Base-by-base conservation (phyloP, 176 grass and related monocot genomes). In the Raddia distichophylla region DNA sequence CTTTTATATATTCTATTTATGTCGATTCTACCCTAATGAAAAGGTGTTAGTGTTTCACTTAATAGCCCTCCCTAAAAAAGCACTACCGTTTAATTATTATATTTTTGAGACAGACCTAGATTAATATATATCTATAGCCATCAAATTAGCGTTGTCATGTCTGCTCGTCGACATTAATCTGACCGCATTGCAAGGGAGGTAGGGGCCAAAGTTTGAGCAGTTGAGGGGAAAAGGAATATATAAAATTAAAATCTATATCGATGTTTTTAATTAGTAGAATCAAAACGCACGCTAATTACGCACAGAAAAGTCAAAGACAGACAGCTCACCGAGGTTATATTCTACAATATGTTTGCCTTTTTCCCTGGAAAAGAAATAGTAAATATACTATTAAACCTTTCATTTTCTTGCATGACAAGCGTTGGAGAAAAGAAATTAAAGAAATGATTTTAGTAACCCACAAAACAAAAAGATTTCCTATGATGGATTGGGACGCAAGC, bases 331-430 rank as follows among this genome's bases (percentile, higher is more conserved):
- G 32, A 32, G 7, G 37, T 40, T 40, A 40, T 40, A 55, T 20
- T 80, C 69, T 67, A 67, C 69, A 69, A 62, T 89, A 61, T 48
- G 80, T 8, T 84, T 40, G 37, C 37, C 18, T 71, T 72, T 71
- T 56, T 27, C 2, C 18, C 22, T 4, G 2, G 13, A 16, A 62
- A 85, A 70, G 37, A 75, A 75, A 27, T 27, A 27, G 27, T 27
- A 27, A 27, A 27, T 27, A 27, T 27, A 27, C 27, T 27, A 27
- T 20, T 8, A 57, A 85, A 11, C 60, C 48, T 82, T 85, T 90
- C 78, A 67, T 78, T 82, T 82, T 77, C 79, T 73, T 90, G 15
- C 73, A 78, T 60, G 67, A 35, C 68, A 86, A 68, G 78, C 54
- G 78, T 73, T 32, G 2, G 17, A 57, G 14, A 45, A 40, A 40